Evolutionary conservation across 2,329 filamentous ascomycete genomes (phyloP), one percentile per base, ranked within the genome.

Genomic region (Neofusicoccum umdonicola): DNA sequence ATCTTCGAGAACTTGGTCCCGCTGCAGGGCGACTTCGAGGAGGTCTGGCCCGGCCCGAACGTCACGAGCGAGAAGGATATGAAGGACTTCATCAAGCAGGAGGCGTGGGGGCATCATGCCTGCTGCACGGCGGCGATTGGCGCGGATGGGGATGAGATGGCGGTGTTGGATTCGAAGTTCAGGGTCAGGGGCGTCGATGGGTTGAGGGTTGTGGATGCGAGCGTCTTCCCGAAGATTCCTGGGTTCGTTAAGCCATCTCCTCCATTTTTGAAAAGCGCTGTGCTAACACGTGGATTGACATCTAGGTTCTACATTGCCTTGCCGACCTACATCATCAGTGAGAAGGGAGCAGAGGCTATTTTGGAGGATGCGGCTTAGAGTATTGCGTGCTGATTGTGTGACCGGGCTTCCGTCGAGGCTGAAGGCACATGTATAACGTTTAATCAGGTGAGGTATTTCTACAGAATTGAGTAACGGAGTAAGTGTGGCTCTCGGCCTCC

Each of bases 201-300:
- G 0, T 71, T 89, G 56, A 77, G 87, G 35, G 87, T 89, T 2
- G 87, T 89, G 0, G 87, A 89, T 76, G 87, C 85, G 0, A 83
- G 80, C 37, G 80, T 85, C 1, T 89, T 85, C 65, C 84, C 85
- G 0, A 78, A 78, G 61, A 85, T 84, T 15, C 84, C 84, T 0
- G 86, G 85, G 66, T 82, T 78, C 62, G 27, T 31, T 1, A 7
- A 31, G 27, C 6, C 27, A 5, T 31, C 6, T 31, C 27, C 4
- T 31, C 6, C 27, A 7, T 31, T 31, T 31, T 5, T 7, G 1
- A 7, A 7, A 31, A 31, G 6, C 4, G 27, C 27, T 7, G 6
- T 5, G 27, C 27, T 31, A 7, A 31, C 27, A 31, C 6, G 27
- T 31, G 27, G 27, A 31, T 7, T 31, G 1, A 31, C 27, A 3